Conservation (phyloP, 106 monocot species). For the Triglochin maritima region DNA sequence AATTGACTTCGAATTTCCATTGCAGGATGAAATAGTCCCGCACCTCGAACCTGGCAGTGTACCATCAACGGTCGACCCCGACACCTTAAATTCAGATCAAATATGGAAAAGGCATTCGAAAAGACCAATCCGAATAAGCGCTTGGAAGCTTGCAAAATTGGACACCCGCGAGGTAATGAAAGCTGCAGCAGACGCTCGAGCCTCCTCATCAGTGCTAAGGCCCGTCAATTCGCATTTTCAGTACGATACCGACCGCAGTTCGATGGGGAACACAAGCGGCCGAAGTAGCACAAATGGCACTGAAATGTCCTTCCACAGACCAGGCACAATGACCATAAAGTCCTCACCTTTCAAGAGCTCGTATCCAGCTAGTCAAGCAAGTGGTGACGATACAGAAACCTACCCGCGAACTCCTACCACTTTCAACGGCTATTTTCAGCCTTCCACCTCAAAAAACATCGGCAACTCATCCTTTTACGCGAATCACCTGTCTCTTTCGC, state of each 20-base stretch:
- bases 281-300: conserved; percentile 20
- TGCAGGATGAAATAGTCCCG: conserved; percentile 45
- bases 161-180: conserved; percentile 39
- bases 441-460: conserved; percentile 21
- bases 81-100: conserved; percentile 13
- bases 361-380: conserved; percentile 34
- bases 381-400: conserved; percentile 33
- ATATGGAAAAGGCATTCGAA: conserved; percentile 22
- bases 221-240: conserved; percentile 24
- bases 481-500: conserved; percentile 24
- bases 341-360: conserved; percentile 36
- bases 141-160: conserved; percentile 60
- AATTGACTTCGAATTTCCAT: not conserved
- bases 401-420: conserved; percentile 42
- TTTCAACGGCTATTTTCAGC: conserved; percentile 26
- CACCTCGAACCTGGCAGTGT: conserved; percentile 36
- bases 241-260: conserved; percentile 25
- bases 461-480: conserved; percentile 36
- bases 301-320: conserved; percentile 5
- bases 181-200: conserved; percentile 52
- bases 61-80: conserved; percentile 50
- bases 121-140: conserved; percentile 38
- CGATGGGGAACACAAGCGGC: conserved; percentile 30
- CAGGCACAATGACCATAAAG: conserved; percentile 5
- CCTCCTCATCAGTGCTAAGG: conserved; percentile 53